These are phyloP conservation scores for Triglochin maritima DNA, from an alignment of 106 monocot species.

Conservation along the genomic window DNA sequence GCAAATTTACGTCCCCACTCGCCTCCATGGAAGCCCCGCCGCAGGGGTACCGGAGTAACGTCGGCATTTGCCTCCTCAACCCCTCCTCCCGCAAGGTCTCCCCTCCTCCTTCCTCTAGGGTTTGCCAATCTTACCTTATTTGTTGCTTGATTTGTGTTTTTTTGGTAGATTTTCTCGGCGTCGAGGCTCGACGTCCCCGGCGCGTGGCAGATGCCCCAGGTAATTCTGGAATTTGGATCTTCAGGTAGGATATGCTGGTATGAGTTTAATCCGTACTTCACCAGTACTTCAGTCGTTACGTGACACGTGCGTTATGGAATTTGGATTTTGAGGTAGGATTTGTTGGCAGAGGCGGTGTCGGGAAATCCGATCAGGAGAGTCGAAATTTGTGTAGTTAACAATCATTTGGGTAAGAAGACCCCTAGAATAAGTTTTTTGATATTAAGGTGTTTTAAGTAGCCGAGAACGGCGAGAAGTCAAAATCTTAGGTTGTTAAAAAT, in stretches of 20 bases:
- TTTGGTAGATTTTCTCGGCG: slow-evolving; percentile 66
- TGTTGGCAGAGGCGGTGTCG: too few species aligned
- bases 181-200: slow-evolving; percentile 71
- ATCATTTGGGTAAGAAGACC: too few species aligned
- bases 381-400: background rate
- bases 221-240: slow-evolving; percentile 3
- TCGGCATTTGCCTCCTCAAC: slow-evolving; percentile 86
- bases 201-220: slow-evolving; percentile 99
- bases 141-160: background rate
- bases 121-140: background rate
- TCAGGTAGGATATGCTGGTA: background rate
- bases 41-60: slow-evolving; percentile 63
- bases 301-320: too few species aligned
- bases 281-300: too few species aligned
- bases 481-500: too few species aligned
- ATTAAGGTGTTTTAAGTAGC: too few species aligned
- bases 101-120: background rate
- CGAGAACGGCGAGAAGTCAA: too few species aligned
- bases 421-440: too few species aligned
- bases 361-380: background rate
- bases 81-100: slow-evolving; percentile 51
- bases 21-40: slow-evolving; percentile 67
- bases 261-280: too few species aligned
- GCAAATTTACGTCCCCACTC: background rate
- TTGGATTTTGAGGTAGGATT: background rate